phyloP scores from a whole-genome alignment of 2,329 filamentous ascomycete genomes.

The Diplodia seriata region DNA sequence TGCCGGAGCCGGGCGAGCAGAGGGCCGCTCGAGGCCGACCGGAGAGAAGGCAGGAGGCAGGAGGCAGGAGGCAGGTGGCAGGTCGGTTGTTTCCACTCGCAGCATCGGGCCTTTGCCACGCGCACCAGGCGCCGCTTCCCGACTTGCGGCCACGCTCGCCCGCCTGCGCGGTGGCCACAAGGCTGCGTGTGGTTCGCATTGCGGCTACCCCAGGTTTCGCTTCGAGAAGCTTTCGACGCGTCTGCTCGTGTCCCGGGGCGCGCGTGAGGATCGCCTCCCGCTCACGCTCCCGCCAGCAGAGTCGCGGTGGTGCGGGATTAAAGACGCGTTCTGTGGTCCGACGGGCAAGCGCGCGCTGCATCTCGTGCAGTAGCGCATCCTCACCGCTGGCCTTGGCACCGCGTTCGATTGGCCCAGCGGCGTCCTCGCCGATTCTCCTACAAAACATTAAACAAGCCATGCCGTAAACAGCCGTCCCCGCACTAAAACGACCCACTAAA shows the following conservation, averaged over 20 bases:
- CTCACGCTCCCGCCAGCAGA: conserved; percentile 12
- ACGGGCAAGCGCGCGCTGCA: conserved; percentile 14
- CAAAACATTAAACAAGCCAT: conserved; percentile 8
- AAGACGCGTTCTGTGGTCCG: conserved; percentile 20
- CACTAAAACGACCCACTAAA: conserved; percentile 16
- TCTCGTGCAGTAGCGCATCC: conserved; percentile 28
- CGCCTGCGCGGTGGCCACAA: neutral
- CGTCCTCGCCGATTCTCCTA: neutral
- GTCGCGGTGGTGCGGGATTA: conserved; percentile 24
- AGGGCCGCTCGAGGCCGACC: neutral
- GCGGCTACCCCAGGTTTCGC: conserved; percentile 26
- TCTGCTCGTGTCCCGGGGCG: conserved; percentile 6
- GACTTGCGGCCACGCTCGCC: neutral
- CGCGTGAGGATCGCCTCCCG: conserved; percentile 16
- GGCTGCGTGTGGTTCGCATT: conserved; percentile 21
- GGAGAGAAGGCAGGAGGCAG: too few species aligned
- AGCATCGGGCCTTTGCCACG: conserved; percentile 9
- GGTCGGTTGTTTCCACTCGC: conserved; percentile 1
- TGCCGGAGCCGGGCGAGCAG: neutral
- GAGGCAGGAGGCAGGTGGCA: neutral
- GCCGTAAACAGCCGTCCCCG: conserved; percentile 6
- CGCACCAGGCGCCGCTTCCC: neutral
- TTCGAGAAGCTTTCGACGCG: conserved; percentile 26
- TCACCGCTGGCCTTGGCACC: conserved; percentile 19
- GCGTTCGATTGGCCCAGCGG: conserved; percentile 15